Base-by-base conservation (phyloP, 2,329 filamentous ascomycete genomes). In the Rutstroemia sp. region DNA sequence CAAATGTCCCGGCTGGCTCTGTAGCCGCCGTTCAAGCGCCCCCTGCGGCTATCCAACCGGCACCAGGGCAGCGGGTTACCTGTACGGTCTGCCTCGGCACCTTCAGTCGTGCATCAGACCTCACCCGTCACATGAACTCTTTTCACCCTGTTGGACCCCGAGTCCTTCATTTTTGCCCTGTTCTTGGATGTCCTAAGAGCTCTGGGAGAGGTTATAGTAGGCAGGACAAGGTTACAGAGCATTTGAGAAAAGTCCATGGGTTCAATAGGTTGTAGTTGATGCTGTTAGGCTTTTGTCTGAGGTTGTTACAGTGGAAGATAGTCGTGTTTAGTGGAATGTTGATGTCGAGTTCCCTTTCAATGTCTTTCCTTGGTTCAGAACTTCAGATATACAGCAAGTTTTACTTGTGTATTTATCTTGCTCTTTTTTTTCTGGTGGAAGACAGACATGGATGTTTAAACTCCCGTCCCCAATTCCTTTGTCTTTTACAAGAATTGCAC, bases 181-280 rank as follows among this genome's bases (percentile, higher is more conserved):
- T 61, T 18, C 8, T n/a, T 3, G 58, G 58, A 34, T 61, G 59
- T 21, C 18, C 46, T 1, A 58, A 55, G 39, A 45, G 30, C n/a
- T 14, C 23, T 7, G 58, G 55, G 14, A 21, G 7, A 10, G 54
- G 58, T 19, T 61, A 58, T 25, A 51, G 42, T 23, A 37, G 59
- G 5, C 16, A 37, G n/a, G 57, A 61, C n/a, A 61, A 61, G 38
- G 18, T 61, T 16, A 56, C 34, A 16, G 58, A 59, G 52, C 57
- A 61, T 38, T 42, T 59, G 45, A 58, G 55, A 50, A 61, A 47
- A 44, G 57, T 54, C 30, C 55, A 59, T 54, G 55, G 25, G 4
- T 16, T 54, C 30, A 52, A 59, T 54, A 52, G 25, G 4, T 16
- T 25, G n/a, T 45, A 45, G 42, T 42, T 42, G 39, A n/a, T 42